Conservation (phyloP, 305 asterid species). For the Fraxinus latifolia region DNA sequence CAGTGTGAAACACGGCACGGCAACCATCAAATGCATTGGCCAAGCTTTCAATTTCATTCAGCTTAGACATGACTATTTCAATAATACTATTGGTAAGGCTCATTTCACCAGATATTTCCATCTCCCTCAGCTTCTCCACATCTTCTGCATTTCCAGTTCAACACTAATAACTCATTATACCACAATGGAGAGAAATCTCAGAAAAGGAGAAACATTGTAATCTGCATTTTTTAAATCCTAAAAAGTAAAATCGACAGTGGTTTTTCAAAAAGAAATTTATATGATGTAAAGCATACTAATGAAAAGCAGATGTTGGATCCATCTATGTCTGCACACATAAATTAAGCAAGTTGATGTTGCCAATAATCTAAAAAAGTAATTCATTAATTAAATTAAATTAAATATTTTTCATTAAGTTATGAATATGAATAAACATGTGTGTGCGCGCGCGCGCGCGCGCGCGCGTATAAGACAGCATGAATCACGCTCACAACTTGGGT, state of each 20-base stretch:
- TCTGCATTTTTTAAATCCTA: background rate
- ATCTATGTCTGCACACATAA: background rate
- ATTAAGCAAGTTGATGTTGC: background rate
- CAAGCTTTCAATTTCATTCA: conserved; percentile 52
- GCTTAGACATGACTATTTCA: conserved; percentile 67
- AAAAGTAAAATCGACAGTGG: background rate
- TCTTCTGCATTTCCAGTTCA: conserved; percentile 58
- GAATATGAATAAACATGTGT: background rate
- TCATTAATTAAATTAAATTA: background rate
- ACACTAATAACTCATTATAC: background rate
- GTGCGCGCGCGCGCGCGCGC: no score
- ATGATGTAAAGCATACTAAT: background rate
- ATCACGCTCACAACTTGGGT: background rate
- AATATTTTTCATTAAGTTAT: background rate
- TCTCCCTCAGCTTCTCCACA: conserved; percentile 73
- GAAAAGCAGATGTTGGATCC: background rate
- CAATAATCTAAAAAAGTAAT: background rate
- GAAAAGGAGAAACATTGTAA: background rate
- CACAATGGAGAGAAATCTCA: background rate
- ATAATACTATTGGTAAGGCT: conserved; percentile 41
- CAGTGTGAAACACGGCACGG: conserved; percentile 72
- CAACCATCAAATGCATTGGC: conserved; percentile 71
- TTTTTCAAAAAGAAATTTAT: background rate
- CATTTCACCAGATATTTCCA: conserved; percentile 77
- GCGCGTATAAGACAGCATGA: background rate